Percentiles rank a stretch among this genome's conserved stretches.
phyloP scores from a whole-genome alignment of 225 moss, liverwort and hornwort species.

The Ulota crispa region DNA sequence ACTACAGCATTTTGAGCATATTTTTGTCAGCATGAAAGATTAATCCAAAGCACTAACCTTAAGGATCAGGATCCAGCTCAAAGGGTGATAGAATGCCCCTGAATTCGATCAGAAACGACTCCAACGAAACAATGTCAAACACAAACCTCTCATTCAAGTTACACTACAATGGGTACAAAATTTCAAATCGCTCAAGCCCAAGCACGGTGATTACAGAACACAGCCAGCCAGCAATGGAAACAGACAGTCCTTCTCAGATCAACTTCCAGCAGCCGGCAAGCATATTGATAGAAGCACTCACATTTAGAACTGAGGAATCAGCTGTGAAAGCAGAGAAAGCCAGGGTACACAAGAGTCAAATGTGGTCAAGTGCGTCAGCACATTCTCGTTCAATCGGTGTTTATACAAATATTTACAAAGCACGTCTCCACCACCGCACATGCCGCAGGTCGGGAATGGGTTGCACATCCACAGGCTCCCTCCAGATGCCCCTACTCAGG shows the following conservation, averaged over 20 bases:
- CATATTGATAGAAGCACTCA: not conserved
- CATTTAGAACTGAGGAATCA: not conserved
- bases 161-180: not conserved
- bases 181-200: not conserved
- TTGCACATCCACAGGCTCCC: slow-evolving; percentile 18
- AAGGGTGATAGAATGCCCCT: too few relatives aligned
- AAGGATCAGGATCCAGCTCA: not conserved
- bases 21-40: not conserved
- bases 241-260: not conserved
- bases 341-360: not conserved
- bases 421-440: not conserved
- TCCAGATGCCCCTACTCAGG: slow-evolving; percentile 19
- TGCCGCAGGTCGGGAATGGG: not conserved
- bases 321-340: not conserved
- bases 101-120: not conserved
- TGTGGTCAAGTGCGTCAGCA: not conserved
- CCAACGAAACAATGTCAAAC: not conserved
- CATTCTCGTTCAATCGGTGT: slow-evolving; percentile 7
- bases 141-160: not conserved
- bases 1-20: not conserved
- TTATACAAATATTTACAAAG: too few relatives aligned
- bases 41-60: not conserved
- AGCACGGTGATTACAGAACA: not conserved
- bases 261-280: not conserved
- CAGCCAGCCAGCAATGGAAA: not conserved